A percentile compares a stretch with the other conserved stretches of the same genome.
Conservation (phyloP, 1,284 basidiomycete genomes). For the Xerocomus amazonicus region DNA sequence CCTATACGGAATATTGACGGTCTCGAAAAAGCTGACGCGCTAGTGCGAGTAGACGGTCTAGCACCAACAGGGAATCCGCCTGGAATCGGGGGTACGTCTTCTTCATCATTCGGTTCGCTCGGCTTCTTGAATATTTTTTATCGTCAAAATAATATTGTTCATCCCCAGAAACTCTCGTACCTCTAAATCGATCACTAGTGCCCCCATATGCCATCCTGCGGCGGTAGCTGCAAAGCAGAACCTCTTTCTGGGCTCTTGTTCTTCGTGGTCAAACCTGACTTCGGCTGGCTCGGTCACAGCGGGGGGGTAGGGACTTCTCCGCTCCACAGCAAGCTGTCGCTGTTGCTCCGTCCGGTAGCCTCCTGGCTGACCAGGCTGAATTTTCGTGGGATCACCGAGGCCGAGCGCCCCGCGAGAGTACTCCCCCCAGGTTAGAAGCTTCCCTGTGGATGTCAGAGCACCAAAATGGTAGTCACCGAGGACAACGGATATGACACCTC, state of each 20-base stretch:
- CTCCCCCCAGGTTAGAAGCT: slow-evolving; percentile 81
- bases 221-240: slow-evolving; percentile 80
- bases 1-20: slow-evolving; percentile 28
- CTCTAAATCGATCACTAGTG: slow-evolving; percentile 77
- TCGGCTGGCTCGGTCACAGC: slow-evolving; percentile 57
- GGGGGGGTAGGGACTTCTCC: slow-evolving; percentile 38
- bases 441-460: slow-evolving; percentile 75
- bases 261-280: slow-evolving; percentile 64
- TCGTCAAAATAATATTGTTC: slow-evolving; percentile 4
- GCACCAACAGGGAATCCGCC: slow-evolving; percentile 23
- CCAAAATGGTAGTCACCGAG: slow-evolving; percentile 89
- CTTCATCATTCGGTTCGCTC: slow-evolving; percentile 15
- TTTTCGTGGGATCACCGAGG: slow-evolving; percentile 62
- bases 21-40: slow-evolving; percentile 6
- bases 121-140: slow-evolving; percentile 10
- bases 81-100: slow-evolving; percentile 22
- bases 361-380: slow-evolving; percentile 56
- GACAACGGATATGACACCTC: slow-evolving; percentile 75
- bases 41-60: slow-evolving; percentile 9
- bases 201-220: slow-evolving; percentile 86
- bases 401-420: slow-evolving; percentile 81
- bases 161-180: slow-evolving; percentile 35
- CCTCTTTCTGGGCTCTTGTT: slow-evolving; percentile 46
- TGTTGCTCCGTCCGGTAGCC: slow-evolving; percentile 46
- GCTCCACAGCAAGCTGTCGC: slow-evolving; percentile 32